phyloP scores from a whole-genome alignment of 2,329 filamentous ascomycete genomes.

The Verticillium nubilum region DNA sequence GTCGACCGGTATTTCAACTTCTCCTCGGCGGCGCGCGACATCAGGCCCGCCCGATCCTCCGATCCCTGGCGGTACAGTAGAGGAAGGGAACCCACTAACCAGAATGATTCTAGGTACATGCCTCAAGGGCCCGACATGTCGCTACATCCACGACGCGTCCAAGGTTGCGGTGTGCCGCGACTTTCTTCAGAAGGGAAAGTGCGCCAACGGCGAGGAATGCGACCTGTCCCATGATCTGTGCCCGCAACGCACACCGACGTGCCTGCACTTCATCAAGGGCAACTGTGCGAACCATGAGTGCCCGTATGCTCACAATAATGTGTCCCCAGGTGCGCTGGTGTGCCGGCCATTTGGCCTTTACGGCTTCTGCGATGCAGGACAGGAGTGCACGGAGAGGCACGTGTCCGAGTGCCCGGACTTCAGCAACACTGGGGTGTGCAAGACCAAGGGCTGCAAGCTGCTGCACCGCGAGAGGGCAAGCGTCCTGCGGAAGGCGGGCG shows the following conservation, averaged over 20 bases:
- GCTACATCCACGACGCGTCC: conserved; percentile 74
- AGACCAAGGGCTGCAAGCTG: conserved; percentile 73
- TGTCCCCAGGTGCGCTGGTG: conserved; percentile 71
- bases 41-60: neutral
- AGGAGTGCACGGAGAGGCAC: conserved; percentile 73
- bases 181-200: conserved; percentile 74
- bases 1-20: conserved; percentile 60
- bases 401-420: conserved; percentile 93
- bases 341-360: conserved; percentile 80
- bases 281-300: conserved; percentile 85
- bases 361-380: conserved; percentile 84
- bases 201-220: conserved; percentile 72
- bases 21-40: conserved; percentile 23
- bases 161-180: conserved; percentile 90
- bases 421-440: conserved; percentile 83
- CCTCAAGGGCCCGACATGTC: conserved; percentile 72
- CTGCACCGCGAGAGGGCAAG: conserved; percentile 85
- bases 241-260: conserved; percentile 79
- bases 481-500: conserved; percentile 54
- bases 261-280: conserved; percentile 84
- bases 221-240: conserved; percentile 85
- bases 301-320: conserved; percentile 78
- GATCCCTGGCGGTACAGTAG: conserved; percentile 8
- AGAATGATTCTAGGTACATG: conserved; percentile 64
- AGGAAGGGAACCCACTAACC: conserved; percentile 41